A percentile compares a stretch with the other conserved stretches of the same genome.
Evolutionary conservation across 2,329 filamentous ascomycete species (phyloP).

Genomic region (Sclerotinia glacialis): DNA sequence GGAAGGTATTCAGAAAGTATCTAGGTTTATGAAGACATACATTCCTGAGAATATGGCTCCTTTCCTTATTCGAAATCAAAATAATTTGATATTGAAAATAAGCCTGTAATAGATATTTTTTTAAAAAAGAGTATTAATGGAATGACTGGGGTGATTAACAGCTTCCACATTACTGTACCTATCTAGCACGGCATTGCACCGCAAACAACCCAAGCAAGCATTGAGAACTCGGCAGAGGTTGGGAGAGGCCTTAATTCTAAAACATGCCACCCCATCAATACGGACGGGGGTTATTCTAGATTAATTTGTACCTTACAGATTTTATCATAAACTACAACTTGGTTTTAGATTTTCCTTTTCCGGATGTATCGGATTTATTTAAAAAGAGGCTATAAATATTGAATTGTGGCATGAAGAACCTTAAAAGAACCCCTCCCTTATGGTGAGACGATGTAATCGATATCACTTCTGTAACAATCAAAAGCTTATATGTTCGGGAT

Average conservation of each 20-base stretch:
- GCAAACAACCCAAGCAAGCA: not conserved
- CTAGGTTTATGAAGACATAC: not conserved
- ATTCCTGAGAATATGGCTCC: not conserved
- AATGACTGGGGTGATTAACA: not conserved
- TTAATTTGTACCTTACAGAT: no score
- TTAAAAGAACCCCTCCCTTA: not conserved
- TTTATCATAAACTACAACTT: no score
- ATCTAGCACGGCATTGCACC: not conserved
- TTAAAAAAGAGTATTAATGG: slow-evolving; percentile 2
- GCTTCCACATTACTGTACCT: not conserved
- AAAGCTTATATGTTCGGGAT: not conserved
- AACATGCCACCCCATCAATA: no score
- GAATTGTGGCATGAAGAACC: not conserved
- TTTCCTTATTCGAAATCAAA: not conserved
- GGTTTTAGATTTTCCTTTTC: no score
- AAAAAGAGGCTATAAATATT: no score
- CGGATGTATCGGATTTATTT: no score
- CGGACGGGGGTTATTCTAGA: no score
- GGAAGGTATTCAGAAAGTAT: not conserved
- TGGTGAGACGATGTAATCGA: not conserved
- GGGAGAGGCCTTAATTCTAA: no score
- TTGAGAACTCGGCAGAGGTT: no score
- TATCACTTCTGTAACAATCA: not conserved
- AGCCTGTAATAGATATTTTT: no score
- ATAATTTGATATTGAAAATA: slow-evolving; percentile 3